Evolutionary conservation across 2,329 filamentous ascomycete genomes (phyloP), one percentile per base, ranked within the genome.

Genomic region (Aspergillus fumigatus): DNA sequence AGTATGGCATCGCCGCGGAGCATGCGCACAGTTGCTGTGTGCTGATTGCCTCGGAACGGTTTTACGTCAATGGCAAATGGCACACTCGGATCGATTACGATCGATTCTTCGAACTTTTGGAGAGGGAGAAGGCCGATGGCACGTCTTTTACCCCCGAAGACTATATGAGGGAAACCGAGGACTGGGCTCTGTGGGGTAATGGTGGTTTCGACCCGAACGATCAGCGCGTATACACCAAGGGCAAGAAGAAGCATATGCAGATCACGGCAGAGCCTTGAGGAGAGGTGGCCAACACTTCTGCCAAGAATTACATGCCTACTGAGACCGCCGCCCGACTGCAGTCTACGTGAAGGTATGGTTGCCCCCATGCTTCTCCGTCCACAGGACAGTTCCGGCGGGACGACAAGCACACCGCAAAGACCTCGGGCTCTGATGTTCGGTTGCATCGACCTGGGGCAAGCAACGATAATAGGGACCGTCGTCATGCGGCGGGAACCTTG

Each of bases 21-120:
- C 93, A 97, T 70, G 90, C 90, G 1, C 93, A 97, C 77, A 94
- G 89, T 69, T 97, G 94, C 78, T 97, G 93, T 71, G 87, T 95
- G 23, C 78, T 97, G 52, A 81, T 97, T 41, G 93, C 91, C 0
- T 92, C 89, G 67, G 86, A 88, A 55, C 79, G 92, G 8, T 99
- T 97, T 79, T 79, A 80, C 55, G 84, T 87, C 45, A 79, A 88
- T 51, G 90, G 87, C 4, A 88, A 85, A 70, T 97, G 92, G 92
- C 90, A 94, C 70, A 96, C 93, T 1, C 78, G 89, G 51, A 97
- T 99, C 67, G 89, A 97, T 72, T 97, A 97, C 72, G 82, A 89
- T 54, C 84, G 82, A 58, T 97, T 97, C 80, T 97, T 97, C 72
- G 80, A 90, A 62, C 81, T 94, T 59, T 80, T 95, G 9, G 90